A percentile compares a stretch with the other conserved stretches of the same genome.
These are phyloP conservation scores for Globisporangium radiosum DNA, from an alignment of 352 stramenopile species.

Conservation along the genomic window DNA sequence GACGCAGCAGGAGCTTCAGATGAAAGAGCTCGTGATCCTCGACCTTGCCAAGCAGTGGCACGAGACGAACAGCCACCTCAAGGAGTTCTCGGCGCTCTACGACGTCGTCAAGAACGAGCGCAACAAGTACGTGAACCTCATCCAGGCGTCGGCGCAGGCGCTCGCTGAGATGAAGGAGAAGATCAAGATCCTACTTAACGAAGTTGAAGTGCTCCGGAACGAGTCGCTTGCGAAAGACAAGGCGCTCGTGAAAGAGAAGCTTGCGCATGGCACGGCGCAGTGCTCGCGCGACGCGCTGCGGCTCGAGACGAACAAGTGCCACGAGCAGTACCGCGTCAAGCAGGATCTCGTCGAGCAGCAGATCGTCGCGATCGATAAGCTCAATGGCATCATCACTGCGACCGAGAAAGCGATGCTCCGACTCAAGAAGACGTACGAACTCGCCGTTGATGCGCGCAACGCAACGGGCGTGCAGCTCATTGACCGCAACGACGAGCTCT, in stretches of 20 bases:
- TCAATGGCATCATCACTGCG: conserved; percentile 90
- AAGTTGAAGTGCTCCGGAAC: conserved; percentile 92
- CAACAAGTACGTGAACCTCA: conserved; percentile 95
- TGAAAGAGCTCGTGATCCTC: conserved; percentile 91
- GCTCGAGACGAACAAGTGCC: conserved; percentile 88
- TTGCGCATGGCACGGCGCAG: conserved; percentile 81
- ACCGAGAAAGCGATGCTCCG: conserved; percentile 89
- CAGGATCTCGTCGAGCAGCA: conserved; percentile 92
- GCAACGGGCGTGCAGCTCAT: conserved; percentile 90
- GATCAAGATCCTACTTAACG: conserved; percentile 94
- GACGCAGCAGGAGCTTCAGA: conserved; percentile 87
- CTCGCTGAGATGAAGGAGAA: conserved; percentile 96
- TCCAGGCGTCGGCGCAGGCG: conserved; percentile 87
- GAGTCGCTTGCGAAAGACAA: conserved; percentile 91
- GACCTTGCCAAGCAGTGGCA: conserved; percentile 93
- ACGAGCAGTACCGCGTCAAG: conserved; percentile 85
- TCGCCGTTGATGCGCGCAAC: conserved; percentile 83
- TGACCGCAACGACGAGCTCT: conserved; percentile 94
- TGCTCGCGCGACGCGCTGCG: conserved; percentile 86
- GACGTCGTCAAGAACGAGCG: conserved; percentile 95
- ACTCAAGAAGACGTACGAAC: conserved; percentile 91
- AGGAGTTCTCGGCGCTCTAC: conserved; percentile 92
- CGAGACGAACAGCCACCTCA: conserved; percentile 89
- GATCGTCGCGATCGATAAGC: conserved; percentile 94
- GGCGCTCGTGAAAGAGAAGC: conserved; percentile 86